Evolutionary conservation across 306 rosid species (phyloP).

Genomic region (Trifolium fragiferum): DNA sequence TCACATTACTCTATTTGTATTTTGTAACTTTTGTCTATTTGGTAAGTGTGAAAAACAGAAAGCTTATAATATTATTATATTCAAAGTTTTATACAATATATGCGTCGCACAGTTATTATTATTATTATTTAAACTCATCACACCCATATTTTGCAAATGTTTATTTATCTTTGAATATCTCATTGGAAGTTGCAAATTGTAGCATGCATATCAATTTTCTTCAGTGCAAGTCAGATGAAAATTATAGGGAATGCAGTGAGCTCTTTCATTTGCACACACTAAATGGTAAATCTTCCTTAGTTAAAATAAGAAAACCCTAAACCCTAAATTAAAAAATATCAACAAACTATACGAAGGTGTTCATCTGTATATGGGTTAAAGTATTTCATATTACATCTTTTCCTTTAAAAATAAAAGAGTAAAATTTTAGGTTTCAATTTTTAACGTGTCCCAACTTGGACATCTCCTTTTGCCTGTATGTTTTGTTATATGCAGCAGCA

Average conservation of each 20-base stretch:
- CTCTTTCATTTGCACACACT: background rate
- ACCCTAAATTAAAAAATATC: background rate
- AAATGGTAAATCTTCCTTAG: conserved; percentile 15
- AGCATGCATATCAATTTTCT: background rate
- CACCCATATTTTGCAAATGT: background rate
- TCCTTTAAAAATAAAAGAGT: no score
- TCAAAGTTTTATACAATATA: background rate
- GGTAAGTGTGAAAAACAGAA: background rate
- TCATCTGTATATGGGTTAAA: background rate
- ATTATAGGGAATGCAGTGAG: conserved; percentile 7
- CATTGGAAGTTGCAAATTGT: conserved; percentile 15
- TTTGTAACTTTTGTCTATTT: conserved; percentile 25
- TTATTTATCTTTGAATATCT: conserved; percentile 24
- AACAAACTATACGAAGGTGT: background rate
- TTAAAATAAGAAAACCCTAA: background rate
- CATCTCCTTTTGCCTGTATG: no score
- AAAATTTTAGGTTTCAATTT: no score
- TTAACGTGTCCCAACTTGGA: no score
- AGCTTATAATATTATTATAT: no score
- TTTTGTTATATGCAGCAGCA: no score
- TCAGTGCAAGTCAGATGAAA: conserved; percentile 22
- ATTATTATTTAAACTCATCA: background rate
- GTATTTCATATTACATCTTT: no score
- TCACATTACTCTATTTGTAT: conserved; percentile 5
- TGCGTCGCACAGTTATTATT: background rate